Evolutionary conservation across 139 green algal genomes (phyloP), one percentile per base, ranked within the genome.

Genomic region (Deuterostichococcus epilithicus): DNA sequence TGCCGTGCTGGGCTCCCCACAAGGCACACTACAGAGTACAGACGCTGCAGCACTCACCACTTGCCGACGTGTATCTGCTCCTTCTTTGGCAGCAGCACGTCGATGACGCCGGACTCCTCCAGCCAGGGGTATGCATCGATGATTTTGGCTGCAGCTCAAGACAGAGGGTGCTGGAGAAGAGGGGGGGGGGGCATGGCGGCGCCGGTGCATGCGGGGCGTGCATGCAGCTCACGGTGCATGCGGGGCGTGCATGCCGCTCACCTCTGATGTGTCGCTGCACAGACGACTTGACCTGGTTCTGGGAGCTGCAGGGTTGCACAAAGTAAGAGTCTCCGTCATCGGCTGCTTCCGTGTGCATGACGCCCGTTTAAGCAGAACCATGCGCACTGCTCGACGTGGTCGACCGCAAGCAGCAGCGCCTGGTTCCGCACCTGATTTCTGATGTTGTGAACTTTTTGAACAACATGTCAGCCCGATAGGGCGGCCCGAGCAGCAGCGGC

Each of bases 81-180:
- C 75, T 99, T 99, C 81, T 99, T 99, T 5, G 96, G 96, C 10
- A 99, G 81, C 0, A 99, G 78, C 3, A 90, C 83, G 28, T 99
- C 96, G 22, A 99, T 86, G 34, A 91, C 85, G 4, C 90, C 88
- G 22, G 72, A 89, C 39, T 97, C 86, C 44, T 91, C 86, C 32
- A 98, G 79, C 30, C 77, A 93, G 0, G 94, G 94, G 72, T 98
- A 98, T 71, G 92, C 81, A 42, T 96, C 91, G 20, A 78, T 88
- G 44, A 99, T 90, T 70, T 91, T 90, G 58, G 85, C 90, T 97
- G 89, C 82, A 86, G 35, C 45, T 15, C 39, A 81, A 68, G 1
- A 23, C 0, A 32, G 25, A 13, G 18, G 33, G 44, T 20, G 52
- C 47, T 0, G 73, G 42, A 35, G 44, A 10, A 10, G 72, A 5